phyloP scores from a whole-genome alignment of 352 stramenopile genomes.

The Lagenidium sp. region DNA sequence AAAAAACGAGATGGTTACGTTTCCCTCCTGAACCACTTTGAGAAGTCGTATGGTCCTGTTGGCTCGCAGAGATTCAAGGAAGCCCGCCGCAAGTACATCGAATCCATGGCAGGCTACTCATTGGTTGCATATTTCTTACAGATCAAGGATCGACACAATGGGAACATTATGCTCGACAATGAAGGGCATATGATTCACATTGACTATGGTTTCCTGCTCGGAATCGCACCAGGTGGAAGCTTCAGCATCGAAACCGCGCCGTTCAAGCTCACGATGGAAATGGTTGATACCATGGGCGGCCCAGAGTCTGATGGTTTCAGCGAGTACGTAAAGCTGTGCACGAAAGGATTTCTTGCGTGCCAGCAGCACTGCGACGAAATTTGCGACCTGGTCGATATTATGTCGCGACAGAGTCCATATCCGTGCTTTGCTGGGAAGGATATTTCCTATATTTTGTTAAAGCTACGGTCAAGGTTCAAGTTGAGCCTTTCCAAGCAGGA shows the following conservation, averaged over 20 bases:
- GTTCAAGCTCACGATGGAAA: slow-evolving; percentile 99
- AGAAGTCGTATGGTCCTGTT: slow-evolving; percentile 90
- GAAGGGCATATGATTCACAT: slow-evolving; percentile 99
- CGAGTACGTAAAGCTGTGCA: slow-evolving; percentile 97
- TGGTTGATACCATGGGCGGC: slow-evolving; percentile 97
- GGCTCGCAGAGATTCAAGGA: slow-evolving; percentile 84
- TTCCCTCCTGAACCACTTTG: slow-evolving; percentile 92
- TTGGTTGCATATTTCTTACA: slow-evolving; percentile 98
- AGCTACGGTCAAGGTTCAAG: slow-evolving; percentile 85
- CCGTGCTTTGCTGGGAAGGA: slow-evolving; percentile 92
- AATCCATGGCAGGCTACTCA: slow-evolving; percentile 97
- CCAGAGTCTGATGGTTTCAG: slow-evolving; percentile 88
- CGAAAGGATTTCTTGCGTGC: slow-evolving; percentile 94
- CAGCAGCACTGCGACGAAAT: slow-evolving; percentile 95
- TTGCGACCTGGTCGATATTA: slow-evolving; percentile 96
- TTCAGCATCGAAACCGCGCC: slow-evolving; percentile 98
- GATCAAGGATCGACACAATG: slow-evolving; percentile 99
- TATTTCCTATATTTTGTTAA: slow-evolving; percentile 76
- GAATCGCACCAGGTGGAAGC: slow-evolving; percentile 97
- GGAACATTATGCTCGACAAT: slow-evolving; percentile 99
- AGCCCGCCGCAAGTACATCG: slow-evolving; percentile 95
- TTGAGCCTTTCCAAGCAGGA: slow-evolving; percentile 82
- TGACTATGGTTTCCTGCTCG: slow-evolving; percentile 99
- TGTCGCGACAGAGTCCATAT: slow-evolving; percentile 93
- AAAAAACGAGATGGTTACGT: slow-evolving; percentile 96